Percentiles rank a stretch among this genome's conserved stretches.
Evolutionary conservation across 352 stramenopile genomes (phyloP).

Genomic region (Globisporangium carolinianum): DNA sequence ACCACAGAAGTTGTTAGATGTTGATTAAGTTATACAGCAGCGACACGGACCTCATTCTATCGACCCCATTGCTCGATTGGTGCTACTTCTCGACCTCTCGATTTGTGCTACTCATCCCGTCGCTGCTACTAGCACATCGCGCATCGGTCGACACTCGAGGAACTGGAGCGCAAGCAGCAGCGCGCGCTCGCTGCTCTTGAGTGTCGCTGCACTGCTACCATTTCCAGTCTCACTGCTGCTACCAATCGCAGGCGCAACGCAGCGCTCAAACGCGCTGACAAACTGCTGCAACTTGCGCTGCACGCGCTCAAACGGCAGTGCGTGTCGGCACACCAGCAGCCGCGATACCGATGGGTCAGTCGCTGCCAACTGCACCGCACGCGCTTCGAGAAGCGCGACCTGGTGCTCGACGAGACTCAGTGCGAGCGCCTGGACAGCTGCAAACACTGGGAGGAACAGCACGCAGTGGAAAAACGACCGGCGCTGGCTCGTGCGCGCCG

Average conservation of each 20-base stretch:
- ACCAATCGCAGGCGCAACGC: conserved; percentile 11
- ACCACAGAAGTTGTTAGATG: too few species aligned
- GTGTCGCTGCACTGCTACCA: conserved; percentile 1
- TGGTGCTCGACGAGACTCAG: conserved; percentile 46
- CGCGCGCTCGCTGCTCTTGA: conserved; percentile 23
- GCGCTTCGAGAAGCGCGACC: conserved; percentile 21
- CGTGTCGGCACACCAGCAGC: conserved; percentile 12
- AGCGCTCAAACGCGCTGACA: conserved; percentile 64
- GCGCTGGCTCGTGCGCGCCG: conserved; percentile 53
- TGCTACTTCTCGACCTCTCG: too few species aligned
- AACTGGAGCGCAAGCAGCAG: conserved; percentile 53
- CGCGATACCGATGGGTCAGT: too few species aligned
- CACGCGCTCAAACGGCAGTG: conserved; percentile 29
- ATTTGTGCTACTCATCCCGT: too few species aligned
- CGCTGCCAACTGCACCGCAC: too few species aligned
- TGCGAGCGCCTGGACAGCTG: conserved; percentile 30
- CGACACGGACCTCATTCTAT: too few species aligned
- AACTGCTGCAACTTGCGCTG: conserved; percentile 62
- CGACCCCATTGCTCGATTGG: too few species aligned
- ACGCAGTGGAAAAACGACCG: conserved; percentile 45
- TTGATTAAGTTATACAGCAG: too few species aligned
- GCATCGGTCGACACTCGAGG: conserved; percentile 3
- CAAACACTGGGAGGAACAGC: conserved; percentile 42
- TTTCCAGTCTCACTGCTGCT: too few species aligned
- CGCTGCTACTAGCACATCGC: too few species aligned